Percentiles rank a stretch among this genome's conserved stretches.
These are phyloP conservation scores for Trametes pubescens DNA, from an alignment of 1,284 basidiomycete species.

Conservation along the genomic window DNA sequence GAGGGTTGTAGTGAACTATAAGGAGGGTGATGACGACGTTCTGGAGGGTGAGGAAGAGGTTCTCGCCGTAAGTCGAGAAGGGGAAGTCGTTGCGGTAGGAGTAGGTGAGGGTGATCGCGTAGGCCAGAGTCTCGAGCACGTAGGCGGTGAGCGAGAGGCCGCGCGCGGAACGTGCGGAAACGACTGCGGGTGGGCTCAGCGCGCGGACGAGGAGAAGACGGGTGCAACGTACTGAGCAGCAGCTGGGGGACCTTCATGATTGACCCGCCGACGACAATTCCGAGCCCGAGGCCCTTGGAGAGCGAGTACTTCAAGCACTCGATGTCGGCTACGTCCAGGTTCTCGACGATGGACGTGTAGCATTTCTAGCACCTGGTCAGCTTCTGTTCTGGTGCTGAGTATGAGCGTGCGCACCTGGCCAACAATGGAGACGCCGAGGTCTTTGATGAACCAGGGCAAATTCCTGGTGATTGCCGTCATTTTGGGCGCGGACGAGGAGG, in stretches of 20 bases:
- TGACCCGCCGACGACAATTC: conserved; percentile 91
- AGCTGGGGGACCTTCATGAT: conserved; percentile 97
- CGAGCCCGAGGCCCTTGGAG: conserved; percentile 93
- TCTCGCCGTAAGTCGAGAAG: conserved; percentile 96
- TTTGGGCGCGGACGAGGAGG: background rate
- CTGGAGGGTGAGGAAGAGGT: conserved; percentile 87
- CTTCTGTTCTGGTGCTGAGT: background rate
- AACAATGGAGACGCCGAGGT: conserved; percentile 83
- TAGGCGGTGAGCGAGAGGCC: conserved; percentile 87
- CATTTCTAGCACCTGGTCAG: conserved; percentile 70
- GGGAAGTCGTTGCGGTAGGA: conserved; percentile 86
- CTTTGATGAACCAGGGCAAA: conserved; percentile 83
- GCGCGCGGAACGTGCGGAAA: conserved; percentile 75
- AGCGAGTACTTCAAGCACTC: conserved; percentile 91
- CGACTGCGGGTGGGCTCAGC: conserved; percentile 49
- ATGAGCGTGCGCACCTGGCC: conserved; percentile 66
- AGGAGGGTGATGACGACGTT: conserved; percentile 86
- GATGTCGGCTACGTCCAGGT: conserved; percentile 85
- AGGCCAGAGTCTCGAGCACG: conserved; percentile 85
- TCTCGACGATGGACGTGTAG: conserved; percentile 89
- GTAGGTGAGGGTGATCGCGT: conserved; percentile 89
- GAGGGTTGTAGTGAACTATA: conserved; percentile 67
- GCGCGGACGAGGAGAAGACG: conserved; percentile 2
- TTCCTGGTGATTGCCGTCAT: conserved; percentile 79
- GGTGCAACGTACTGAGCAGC: conserved; percentile 67